phyloP scores from a whole-genome alignment of 768 basidiomycete genomes.

The Rhizopogon sp. region DNA sequence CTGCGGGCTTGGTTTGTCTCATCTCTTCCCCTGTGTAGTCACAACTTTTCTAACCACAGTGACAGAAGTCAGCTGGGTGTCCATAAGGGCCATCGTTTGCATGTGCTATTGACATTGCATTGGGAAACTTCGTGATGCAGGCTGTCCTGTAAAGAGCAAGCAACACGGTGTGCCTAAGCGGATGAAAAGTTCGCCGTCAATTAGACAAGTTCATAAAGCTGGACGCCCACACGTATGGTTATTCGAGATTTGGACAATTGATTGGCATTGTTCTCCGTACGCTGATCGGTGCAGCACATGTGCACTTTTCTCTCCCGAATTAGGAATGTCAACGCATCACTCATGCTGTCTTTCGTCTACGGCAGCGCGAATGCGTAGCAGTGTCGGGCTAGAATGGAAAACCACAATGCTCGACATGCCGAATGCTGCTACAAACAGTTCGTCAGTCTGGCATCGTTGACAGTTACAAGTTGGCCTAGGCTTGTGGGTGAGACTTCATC shows the following conservation, averaged over 20 bases:
- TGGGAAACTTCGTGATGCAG: not conserved
- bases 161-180: not conserved
- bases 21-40: not conserved
- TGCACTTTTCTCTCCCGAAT: not conserved
- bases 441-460: not conserved
- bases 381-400: not conserved
- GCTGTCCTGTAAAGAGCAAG: not conserved
- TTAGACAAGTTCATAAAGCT: not conserved
- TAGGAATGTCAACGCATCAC: not conserved
- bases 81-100: not conserved
- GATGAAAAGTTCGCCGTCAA: not conserved
- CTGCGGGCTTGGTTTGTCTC: not conserved
- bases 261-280: not conserved
- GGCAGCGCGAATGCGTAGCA: not conserved
- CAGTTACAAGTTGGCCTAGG: not conserved
- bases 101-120: not conserved
- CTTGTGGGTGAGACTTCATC: not conserved
- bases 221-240: not conserved
- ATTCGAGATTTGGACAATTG: not conserved
- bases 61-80: not conserved
- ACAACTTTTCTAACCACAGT: not conserved
- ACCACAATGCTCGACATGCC: too few relatives aligned
- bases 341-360: not conserved
- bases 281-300: not conserved
- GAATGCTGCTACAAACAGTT: too few relatives aligned